phyloP scores from a whole-genome alignment of 2,329 filamentous ascomycete genomes.

The Aspergillus brasiliensis region DNA sequence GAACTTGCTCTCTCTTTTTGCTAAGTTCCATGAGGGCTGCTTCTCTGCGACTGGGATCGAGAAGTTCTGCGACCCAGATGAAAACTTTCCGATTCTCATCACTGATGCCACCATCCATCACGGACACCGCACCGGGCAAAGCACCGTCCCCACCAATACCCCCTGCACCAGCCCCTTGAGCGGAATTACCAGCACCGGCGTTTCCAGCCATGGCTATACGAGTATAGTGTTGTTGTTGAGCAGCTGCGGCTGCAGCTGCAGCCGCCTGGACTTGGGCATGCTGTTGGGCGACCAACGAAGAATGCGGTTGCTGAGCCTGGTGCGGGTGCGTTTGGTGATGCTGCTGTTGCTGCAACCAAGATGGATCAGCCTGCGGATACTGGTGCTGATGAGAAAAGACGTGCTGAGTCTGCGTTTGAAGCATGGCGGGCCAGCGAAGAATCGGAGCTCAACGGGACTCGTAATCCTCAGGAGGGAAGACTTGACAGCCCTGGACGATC shows the following conservation, averaged over 20 bases:
- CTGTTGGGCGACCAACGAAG: constrained; percentile 50
- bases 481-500: constrained; percentile 24
- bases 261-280: constrained; percentile 59
- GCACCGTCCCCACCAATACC: constrained; percentile 51
- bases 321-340: constrained; percentile 43
- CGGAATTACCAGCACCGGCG: constrained; percentile 45
- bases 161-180: constrained; percentile 42
- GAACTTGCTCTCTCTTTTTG: constrained; percentile 98
- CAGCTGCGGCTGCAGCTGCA: constrained; percentile 41
- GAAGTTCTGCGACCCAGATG: constrained; percentile 85
- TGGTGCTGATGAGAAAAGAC: constrained; percentile 63
- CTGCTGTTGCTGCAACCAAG: constrained; percentile 43
- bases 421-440: constrained; percentile 42
- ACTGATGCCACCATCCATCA: constrained; percentile 68
- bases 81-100: constrained; percentile 94
- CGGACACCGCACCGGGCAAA: constrained; percentile 35
- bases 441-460: constrained; percentile 20
- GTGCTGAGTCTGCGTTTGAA: constrained; percentile 59
- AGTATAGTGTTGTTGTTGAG: constrained; percentile 64
- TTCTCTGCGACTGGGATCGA: constrained; percentile 85
- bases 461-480: constrained; percentile 24
- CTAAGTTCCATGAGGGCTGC: constrained; percentile 91
- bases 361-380: constrained; percentile 51
- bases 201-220: constrained; percentile 70
- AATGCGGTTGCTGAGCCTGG: constrained; percentile 44